A percentile compares a stretch with the other conserved stretches of the same genome.
These are phyloP conservation scores for Syzygium jambos DNA, from an alignment of 345 rosid genomes.

Conservation along the genomic window DNA sequence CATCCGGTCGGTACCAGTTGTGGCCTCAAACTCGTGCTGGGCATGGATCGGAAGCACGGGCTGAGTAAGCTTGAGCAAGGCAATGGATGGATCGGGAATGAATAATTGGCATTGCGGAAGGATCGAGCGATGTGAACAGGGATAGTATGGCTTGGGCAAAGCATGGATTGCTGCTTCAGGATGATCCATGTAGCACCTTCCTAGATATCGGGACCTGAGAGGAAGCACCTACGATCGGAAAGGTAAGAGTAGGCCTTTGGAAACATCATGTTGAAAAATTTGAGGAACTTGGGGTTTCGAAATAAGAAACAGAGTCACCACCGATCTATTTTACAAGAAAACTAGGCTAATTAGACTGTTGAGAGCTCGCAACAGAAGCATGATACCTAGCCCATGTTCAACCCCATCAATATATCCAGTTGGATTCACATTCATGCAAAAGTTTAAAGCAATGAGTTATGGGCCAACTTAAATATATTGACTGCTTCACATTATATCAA, in stretches of 20 bases:
- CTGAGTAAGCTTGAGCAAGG: not conserved
- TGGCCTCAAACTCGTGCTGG: not conserved
- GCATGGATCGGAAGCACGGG: not conserved
- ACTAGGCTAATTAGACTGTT: no score
- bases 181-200: not conserved
- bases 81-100: not conserved
- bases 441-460: no score
- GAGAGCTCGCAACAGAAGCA: no score
- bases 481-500: no score
- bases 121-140: not conserved
- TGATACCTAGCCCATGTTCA: no score
- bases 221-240: not conserved
- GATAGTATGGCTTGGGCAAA: not conserved
- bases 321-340: no score
- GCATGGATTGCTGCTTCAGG: not conserved
- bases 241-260: no score
- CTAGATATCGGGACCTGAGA: not conserved
- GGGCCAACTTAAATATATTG: no score
- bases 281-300: not conserved
- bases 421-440: no score
- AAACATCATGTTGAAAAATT: no score
- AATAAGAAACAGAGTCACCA: no score
- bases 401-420: no score
- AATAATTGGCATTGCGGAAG: not conserved
- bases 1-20: not conserved